These are phyloP conservation scores for Nakazawaea peltata DNA, from an alignment of 805 yeast species.

Conservation along the genomic window DNA sequence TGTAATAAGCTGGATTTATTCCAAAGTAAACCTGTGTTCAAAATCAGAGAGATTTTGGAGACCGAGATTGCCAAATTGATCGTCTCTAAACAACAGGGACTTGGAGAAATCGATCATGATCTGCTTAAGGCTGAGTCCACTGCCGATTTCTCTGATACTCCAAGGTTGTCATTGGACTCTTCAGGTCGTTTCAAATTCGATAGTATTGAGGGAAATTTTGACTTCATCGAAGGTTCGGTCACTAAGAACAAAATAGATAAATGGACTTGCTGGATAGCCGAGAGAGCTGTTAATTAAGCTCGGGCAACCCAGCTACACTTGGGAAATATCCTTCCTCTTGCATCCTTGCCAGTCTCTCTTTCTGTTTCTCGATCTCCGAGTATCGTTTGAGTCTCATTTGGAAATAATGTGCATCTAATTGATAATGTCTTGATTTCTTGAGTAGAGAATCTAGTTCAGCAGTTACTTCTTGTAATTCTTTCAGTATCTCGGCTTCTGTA, in stretches of 20 bases:
- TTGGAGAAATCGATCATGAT: constrained; percentile 35
- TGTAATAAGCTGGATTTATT: constrained; percentile 84
- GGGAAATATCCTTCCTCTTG: constrained; percentile 32
- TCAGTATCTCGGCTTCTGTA: constrained; percentile 9
- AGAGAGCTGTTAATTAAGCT: constrained; percentile 50
- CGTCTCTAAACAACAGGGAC: constrained; percentile 34
- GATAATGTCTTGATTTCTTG: constrained; percentile 27
- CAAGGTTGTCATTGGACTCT: constrained; percentile 34
- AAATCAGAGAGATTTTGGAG: constrained; percentile 54
- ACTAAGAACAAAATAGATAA: constrained; percentile 40
- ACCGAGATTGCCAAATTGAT: constrained; percentile 52
- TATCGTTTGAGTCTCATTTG: constrained; percentile 29
- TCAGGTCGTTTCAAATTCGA: constrained; percentile 49
- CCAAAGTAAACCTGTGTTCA: constrained; percentile 64
- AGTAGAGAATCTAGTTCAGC: constrained; percentile 15
- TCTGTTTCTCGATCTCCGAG: constrained; percentile 25
- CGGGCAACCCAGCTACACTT: constrained; percentile 16
- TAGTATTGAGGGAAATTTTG: constrained; percentile 64
- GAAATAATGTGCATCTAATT: constrained; percentile 32
- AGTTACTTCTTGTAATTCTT: constrained; percentile 16
- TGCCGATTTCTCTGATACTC: constrained; percentile 25
- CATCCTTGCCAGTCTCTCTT: constrained; percentile 12
- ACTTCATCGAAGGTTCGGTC: constrained; percentile 67
- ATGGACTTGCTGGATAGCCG: constrained; percentile 80
- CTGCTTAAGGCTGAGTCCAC: too few species aligned